These are phyloP conservation scores for Fomitopsis palustris DNA, from an alignment of 1,284 basidiomycete species.

Conservation along the genomic window DNA sequence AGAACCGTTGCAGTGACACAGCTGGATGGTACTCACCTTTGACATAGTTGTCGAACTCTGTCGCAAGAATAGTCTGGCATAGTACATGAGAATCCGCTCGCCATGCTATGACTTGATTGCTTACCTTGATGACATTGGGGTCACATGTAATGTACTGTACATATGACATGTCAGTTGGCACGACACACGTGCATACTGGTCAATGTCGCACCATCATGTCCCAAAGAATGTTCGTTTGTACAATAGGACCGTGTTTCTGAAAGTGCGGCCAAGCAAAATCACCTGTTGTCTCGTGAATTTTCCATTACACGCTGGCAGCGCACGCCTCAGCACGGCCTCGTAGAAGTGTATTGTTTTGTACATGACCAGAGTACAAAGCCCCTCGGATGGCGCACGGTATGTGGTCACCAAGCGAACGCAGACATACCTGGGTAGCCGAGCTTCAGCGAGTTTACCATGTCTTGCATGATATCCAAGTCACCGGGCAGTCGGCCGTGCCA, in stretches of 20 bases:
- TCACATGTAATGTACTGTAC: not conserved
- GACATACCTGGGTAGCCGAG: not conserved
- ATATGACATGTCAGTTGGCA: not conserved
- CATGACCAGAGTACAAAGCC: no score
- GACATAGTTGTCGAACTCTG: constrained; percentile 19
- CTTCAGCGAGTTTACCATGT: not conserved
- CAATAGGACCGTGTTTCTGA: not conserved
- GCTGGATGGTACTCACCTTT: constrained; percentile 13
- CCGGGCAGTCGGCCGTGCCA: not conserved
- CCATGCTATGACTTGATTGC: not conserved
- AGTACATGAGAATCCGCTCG: not conserved
- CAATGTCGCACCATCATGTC: not conserved
- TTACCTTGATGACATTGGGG: not conserved
- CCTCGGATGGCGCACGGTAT: no score
- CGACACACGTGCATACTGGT: no score
- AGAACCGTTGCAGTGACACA: not conserved
- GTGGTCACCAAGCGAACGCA: no score
- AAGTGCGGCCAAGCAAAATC: not conserved
- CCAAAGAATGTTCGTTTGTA: not conserved
- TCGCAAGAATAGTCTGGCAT: not conserved
- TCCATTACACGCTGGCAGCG: no score
- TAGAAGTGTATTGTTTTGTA: no score
- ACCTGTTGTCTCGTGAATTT: not conserved
- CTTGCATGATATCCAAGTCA: not conserved
- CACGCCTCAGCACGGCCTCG: no score